A percentile compares a stretch with the other conserved stretches of the same genome.
phyloP scores from a whole-genome alignment of 2,329 filamentous ascomycete species.

The Geosmithia flava region DNA sequence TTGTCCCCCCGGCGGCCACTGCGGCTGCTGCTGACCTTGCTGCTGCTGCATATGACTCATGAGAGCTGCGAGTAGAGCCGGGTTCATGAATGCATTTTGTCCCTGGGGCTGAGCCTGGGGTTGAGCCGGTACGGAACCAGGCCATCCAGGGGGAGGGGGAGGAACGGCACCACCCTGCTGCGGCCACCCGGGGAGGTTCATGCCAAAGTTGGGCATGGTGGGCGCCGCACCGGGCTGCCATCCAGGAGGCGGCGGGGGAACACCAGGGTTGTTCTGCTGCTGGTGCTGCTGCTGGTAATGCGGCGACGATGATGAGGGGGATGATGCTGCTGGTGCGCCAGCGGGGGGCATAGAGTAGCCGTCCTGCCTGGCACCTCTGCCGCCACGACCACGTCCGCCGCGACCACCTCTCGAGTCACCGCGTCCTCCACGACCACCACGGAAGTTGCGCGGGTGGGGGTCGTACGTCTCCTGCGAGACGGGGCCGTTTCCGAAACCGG shows the following conservation, averaged over 20 bases:
- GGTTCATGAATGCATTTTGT: conserved; percentile 31
- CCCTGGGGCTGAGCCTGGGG: conserved; percentile 12
- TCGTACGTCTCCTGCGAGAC: conserved; percentile 24
- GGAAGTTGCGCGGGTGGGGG: conserved; percentile 22
- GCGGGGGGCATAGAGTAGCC: conserved; percentile 29
- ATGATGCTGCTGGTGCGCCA: conserved; percentile 3
- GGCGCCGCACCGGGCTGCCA: conserved; percentile 5
- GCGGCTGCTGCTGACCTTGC: conserved; percentile 12
- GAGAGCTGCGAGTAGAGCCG: conserved; percentile 40
- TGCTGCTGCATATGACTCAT: conserved; percentile 30
- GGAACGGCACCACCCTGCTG: conserved; percentile 18
- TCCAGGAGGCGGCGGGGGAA: conserved; percentile 4
- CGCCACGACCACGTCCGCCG: conserved; percentile 18
- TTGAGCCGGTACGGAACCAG: conserved; percentile 14
- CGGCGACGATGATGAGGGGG: conserved; percentile 4
- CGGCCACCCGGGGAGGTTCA: conserved; percentile 30
- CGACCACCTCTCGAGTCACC: conserved; percentile 18
- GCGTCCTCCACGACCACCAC: conserved; percentile 22
- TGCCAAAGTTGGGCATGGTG: conserved; percentile 21
- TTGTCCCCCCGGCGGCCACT: conserved; percentile 10
- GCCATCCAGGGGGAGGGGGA: conserved; percentile 26
- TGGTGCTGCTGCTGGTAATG: conserved; percentile 20
- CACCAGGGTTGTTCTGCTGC: not conserved
- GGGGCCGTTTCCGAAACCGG: conserved; percentile 43
- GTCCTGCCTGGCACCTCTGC: conserved; percentile 18